These are phyloP conservation scores for Leccinum truebloodii DNA, from an alignment of 768 basidiomycete species.

Conservation along the genomic window DNA sequence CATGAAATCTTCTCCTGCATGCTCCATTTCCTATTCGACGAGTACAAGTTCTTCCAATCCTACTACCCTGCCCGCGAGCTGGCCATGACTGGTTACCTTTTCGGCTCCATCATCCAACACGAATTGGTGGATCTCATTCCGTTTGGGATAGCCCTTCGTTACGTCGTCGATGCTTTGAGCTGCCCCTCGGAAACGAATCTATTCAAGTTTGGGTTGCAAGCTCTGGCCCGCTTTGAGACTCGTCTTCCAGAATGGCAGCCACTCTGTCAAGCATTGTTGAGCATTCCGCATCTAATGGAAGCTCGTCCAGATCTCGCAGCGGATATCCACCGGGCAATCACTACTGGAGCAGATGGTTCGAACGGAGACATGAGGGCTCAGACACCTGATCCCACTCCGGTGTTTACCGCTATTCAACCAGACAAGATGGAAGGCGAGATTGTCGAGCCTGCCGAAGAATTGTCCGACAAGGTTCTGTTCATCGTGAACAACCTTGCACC, in stretches of 20 bases:
- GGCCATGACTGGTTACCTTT: slow-evolving; percentile 93
- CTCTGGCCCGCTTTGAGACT: slow-evolving; percentile 83
- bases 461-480: slow-evolving; percentile 93
- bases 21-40: slow-evolving; percentile 99
- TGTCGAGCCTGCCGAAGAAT: slow-evolving; percentile 75
- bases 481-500: slow-evolving; percentile 98
- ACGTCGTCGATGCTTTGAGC: slow-evolving; percentile 90
- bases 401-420: slow-evolving; percentile 79
- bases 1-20: slow-evolving; percentile 99
- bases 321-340: slow-evolving; percentile 69
- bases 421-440: slow-evolving; percentile 65
- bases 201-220: slow-evolving; percentile 94
- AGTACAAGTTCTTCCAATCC: slow-evolving; percentile 99
- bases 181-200: slow-evolving; percentile 90
- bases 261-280: slow-evolving; percentile 83
- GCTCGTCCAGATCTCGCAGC: slow-evolving; percentile 79
- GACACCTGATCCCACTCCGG: slow-evolving; percentile 46
- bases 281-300: slow-evolving; percentile 85
- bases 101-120: slow-evolving; percentile 93
- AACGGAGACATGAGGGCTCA: slow-evolving; percentile 42
- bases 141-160: slow-evolving; percentile 94
- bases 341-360: slow-evolving; percentile 47
- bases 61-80: slow-evolving; percentile 94
- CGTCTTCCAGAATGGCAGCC: slow-evolving; percentile 91
- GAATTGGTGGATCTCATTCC: slow-evolving; percentile 93